These are phyloP conservation scores for Fusarium continuum DNA, from an alignment of 2,329 filamentous ascomycete species.

Conservation along the genomic window DNA sequence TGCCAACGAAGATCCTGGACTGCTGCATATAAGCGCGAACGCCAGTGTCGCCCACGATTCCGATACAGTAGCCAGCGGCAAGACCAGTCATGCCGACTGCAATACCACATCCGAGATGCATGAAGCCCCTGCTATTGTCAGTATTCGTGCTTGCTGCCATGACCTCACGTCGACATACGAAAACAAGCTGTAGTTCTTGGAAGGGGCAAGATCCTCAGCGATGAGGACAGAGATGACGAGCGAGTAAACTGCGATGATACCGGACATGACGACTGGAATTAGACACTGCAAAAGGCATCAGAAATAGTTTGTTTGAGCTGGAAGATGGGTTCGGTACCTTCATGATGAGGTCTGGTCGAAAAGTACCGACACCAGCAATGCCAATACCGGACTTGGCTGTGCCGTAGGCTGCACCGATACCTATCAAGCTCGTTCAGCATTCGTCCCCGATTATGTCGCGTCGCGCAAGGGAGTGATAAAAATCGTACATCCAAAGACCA, in stretches of 20 bases:
- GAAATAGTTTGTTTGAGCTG: neutral
- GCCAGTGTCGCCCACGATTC: conserved; percentile 92
- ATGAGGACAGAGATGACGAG: conserved; percentile 97
- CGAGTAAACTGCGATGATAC: conserved; percentile 98
- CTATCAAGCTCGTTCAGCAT: conserved; percentile 50
- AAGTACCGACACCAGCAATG: conserved; percentile 85
- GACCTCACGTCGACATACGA: conserved; percentile 61
- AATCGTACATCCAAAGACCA: conserved; percentile 82
- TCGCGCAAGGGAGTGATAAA: conserved; percentile 26
- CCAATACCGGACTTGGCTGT: conserved; percentile 90
- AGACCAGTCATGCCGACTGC: conserved; percentile 92
- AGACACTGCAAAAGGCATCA: conserved; percentile 67
- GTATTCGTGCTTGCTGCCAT: conserved; percentile 1
- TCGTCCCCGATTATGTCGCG: conserved; percentile 27
- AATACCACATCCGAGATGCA: conserved; percentile 91
- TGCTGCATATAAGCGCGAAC: conserved; percentile 97
- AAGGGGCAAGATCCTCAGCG: conserved; percentile 84
- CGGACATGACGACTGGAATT: conserved; percentile 95
- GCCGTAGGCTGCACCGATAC: conserved; percentile 81
- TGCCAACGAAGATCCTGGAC: conserved; percentile 94
- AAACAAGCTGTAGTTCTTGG: conserved; percentile 81
- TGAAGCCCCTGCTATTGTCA: conserved; percentile 72
- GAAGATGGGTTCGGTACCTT: conserved; percentile 65
- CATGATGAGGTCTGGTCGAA: conserved; percentile 89
- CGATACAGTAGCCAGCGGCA: conserved; percentile 95